Evolutionary conservation across 2,329 filamentous ascomycete species (phyloP), one percentile per base, ranked within the genome.

Genomic region (Fusarium illudens): DNA sequence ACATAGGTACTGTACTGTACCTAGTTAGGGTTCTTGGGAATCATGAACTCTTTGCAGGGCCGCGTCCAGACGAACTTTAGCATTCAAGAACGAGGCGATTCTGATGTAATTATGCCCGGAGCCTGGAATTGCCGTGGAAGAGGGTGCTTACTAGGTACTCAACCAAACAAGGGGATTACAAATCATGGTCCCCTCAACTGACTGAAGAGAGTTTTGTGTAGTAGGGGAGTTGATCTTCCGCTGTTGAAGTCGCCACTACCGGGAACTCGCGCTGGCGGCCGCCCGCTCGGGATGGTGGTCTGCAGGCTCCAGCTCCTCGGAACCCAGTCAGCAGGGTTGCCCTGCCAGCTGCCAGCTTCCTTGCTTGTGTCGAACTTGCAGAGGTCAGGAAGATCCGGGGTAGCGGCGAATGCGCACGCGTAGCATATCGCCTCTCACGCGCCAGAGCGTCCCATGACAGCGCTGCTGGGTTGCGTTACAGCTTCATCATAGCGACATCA

Each of bases 401-500:
- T 63, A 68, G 42, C 39, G 54, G 53, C 65, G 42, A 68, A 65
- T 68, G 29, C n/a, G 52, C 33, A 60, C 11, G 32, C 25, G 44
- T 19, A 30, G 39, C 22, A 34, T 36, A 19, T 59, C n/a, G 17
- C 30, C 37, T 34, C 39, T 51, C 34, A 63, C 42, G 44, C 42
- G 32, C 22, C 55, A 17, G 48, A 48, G 34, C 46, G 30, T 66
- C 32, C 33, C 46, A 37, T 53, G 59, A 39, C 33, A 46, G 37
- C 25, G 17, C 20, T 49, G 10, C 25, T 29, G 25, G 10, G 48
- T 46, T 49, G 60, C 44, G 56, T 58, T 64, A 27, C n/a, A 17
- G 46, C 44, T 50, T 59, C 48, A 49, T 71, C 60, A 70, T 65
- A 29, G 56, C 56, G 56, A 65, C 58, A 60, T 60, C 51, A 55